Conservation (phyloP, 2,329 filamentous ascomycete genomes). For the Beauveria scarabaeidicola region DNA sequence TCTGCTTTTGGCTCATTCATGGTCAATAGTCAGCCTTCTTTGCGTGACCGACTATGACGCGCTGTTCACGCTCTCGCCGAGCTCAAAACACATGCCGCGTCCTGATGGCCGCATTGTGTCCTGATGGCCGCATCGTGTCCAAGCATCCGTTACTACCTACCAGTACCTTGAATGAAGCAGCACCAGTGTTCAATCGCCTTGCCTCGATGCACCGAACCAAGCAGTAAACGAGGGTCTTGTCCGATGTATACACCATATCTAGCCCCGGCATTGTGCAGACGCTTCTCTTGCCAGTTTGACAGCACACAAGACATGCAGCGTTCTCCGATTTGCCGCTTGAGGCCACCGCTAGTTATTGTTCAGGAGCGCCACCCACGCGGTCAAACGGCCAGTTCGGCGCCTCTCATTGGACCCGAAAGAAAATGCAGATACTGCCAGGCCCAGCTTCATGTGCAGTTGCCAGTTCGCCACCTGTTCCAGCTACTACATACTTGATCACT, state of each 20-base stretch:
- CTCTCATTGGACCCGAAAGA: background rate
- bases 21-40: background rate
- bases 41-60: background rate
- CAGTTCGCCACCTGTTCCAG: background rate
- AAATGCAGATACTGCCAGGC: background rate
- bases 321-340: background rate
- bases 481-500: background rate
- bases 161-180: background rate
- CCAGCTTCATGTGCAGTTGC: background rate
- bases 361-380: background rate
- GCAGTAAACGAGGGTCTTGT: background rate
- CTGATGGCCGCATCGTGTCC: background rate
- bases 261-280: background rate
- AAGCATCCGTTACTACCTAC: background rate
- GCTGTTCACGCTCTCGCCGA: background rate
- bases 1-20: background rate
- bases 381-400: background rate
- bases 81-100: background rate
- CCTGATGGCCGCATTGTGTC: background rate
- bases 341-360: background rate
- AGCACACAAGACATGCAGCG: conserved; percentile 10
- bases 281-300: background rate
- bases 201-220: background rate
- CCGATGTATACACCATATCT: background rate
- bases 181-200: background rate